phyloP scores from a whole-genome alignment of 495 filamentous ascomycete genomes.

The Penicillium longicatenatum region DNA sequence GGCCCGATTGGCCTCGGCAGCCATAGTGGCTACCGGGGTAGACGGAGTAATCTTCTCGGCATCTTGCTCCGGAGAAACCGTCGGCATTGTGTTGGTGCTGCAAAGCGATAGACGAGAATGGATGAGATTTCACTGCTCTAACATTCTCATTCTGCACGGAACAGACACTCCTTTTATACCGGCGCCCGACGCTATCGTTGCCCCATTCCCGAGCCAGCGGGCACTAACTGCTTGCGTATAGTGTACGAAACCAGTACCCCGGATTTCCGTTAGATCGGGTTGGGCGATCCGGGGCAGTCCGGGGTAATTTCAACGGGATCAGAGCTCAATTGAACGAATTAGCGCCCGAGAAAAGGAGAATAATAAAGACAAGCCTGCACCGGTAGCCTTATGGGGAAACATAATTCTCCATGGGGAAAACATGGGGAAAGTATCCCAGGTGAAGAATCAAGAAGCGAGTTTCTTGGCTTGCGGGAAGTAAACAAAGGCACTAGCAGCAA shows the following conservation, averaged over 20 bases:
- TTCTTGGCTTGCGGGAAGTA: background rate
- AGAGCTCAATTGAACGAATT: slow-evolving; percentile 11
- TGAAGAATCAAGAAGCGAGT: background rate
- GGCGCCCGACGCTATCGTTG: background rate
- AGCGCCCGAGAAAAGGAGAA: background rate
- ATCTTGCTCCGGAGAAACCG: background rate
- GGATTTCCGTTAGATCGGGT: background rate
- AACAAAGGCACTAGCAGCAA: background rate
- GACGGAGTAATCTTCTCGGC: background rate
- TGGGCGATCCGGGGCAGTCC: background rate
- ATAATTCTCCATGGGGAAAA: background rate
- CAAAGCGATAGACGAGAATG: background rate
- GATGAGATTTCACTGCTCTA: background rate
- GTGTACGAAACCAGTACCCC: background rate
- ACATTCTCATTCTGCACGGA: background rate
- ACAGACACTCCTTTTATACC: background rate
- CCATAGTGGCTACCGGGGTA: background rate
- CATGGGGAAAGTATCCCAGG: background rate
- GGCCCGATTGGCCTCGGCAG: slow-evolving; percentile 2
- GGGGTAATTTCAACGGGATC: slow-evolving; percentile 9
- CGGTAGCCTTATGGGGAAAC: background rate
- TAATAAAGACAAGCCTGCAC: background rate
- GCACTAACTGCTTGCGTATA: background rate
- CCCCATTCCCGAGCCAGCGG: background rate
- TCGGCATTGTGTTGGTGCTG: background rate